Percentiles rank a stretch among this genome's conserved stretches.
Conservation (phyloP, 2,329 filamentous ascomycete species). For the Stachybotrys chlorohalonatus region DNA sequence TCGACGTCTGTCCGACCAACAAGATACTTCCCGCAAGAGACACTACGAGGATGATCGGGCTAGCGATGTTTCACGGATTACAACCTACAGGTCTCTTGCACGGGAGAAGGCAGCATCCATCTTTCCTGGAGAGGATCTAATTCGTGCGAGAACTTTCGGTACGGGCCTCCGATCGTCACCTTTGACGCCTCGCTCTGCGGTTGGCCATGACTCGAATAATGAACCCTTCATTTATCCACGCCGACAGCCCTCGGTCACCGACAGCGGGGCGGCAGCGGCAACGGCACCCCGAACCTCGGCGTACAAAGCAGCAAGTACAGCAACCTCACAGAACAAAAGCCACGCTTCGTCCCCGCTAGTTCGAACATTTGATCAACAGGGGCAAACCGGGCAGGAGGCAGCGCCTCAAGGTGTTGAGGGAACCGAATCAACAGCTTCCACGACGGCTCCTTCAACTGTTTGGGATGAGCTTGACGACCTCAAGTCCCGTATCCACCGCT, state of each 20-base stretch:
- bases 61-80: constrained; percentile 28
- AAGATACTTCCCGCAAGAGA: constrained; percentile 31
- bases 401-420: constrained; percentile 45
- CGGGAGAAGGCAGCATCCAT: constrained; percentile 33
- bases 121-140: constrained; percentile 26
- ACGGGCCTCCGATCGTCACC: constrained; percentile 32
- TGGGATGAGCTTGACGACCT: constrained; percentile 97
- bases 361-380: constrained; percentile 25
- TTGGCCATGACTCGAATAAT: constrained; percentile 33
- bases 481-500: constrained; percentile 82
- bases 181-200: constrained; percentile 38
- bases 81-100: constrained; percentile 31
- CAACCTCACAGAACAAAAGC: constrained; percentile 17
- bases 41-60: constrained; percentile 35
- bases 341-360: constrained; percentile 55
- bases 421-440: constrained; percentile 81
- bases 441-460: constrained; percentile 81
- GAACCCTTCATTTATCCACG: constrained; percentile 19
- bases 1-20: constrained; percentile 49
- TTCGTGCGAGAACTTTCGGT: constrained; percentile 20
- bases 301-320: constrained; percentile 24
- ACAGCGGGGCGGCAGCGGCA: constrained; percentile 25
- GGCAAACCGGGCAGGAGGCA: constrained; percentile 14
- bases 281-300: constrained; percentile 32
- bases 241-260: constrained; percentile 37